These are phyloP conservation scores for Pinus tabuliformis DNA, from an alignment of 75 land plant genomes.

Conservation along the genomic window DNA sequence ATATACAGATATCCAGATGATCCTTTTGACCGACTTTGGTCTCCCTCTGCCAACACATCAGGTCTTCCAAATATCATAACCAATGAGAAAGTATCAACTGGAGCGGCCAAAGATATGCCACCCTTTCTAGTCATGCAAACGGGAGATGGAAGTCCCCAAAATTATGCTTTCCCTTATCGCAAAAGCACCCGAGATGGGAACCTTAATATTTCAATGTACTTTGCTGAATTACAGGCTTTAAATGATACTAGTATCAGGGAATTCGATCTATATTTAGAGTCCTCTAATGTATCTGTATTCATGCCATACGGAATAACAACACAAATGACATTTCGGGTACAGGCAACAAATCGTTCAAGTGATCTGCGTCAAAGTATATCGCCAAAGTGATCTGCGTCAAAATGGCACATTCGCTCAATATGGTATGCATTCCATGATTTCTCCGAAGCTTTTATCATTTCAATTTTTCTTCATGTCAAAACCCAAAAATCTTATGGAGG, in stretches of 20 bases:
- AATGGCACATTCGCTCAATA: too few relatives aligned
- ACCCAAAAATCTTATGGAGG: too few relatives aligned
- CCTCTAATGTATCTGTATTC: not conserved
- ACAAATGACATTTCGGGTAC: not conserved
- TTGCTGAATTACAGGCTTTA: not conserved
- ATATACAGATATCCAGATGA: conserved; percentile 16
- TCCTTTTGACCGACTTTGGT: conserved; percentile 17
- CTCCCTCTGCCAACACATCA: not conserved
- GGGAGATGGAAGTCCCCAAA: not conserved
- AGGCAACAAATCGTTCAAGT: not conserved
- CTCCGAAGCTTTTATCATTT: too few relatives aligned
- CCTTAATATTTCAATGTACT: conserved; percentile 1
- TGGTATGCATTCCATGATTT: not conserved
- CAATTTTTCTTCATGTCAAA: too few relatives aligned
- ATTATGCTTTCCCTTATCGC: not conserved
- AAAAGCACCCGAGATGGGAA: not conserved
- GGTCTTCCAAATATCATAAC: not conserved
- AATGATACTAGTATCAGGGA: not conserved
- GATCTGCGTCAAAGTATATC: too few relatives aligned
- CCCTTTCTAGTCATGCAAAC: conserved; percentile 16
- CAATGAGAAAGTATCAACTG: not conserved
- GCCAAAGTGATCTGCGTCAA: too few relatives aligned
- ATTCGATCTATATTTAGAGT: conserved; percentile 1
- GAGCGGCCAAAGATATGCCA: not conserved
- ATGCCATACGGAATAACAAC: not conserved